Evolutionary conservation across 2,329 filamentous ascomycete genomes (phyloP), one percentile per base, ranked within the genome.

Genomic region (Ramularia endophylla): DNA sequence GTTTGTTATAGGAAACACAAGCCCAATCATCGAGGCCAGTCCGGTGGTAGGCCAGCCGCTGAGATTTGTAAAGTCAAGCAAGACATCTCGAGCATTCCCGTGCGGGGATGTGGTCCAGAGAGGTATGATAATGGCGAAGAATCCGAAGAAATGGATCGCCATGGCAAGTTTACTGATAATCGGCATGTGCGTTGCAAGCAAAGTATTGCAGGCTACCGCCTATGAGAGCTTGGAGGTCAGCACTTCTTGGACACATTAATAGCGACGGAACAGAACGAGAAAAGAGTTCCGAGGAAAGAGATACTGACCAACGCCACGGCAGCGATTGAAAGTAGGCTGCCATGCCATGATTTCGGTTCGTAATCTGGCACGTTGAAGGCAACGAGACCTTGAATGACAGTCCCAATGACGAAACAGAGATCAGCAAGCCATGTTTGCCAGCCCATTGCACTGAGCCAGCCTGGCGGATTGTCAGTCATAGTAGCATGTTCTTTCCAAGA

Each of bases 101-200:
- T 62, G 60, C 1, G 67, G 64, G 0, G 67, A 65, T 40, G 70
- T 58, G 1, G 65, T 61, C 45, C 66, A 61, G 3, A 75, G 54
- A 0, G 69, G 63, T 17, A 75, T 68, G 8, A 77, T 55, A 40
- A 75, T 70, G 0, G 66, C 72, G 42, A 76, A 71, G 52, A 75
- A 71, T 3, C 73, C 73, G 11, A 70, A 53, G n/a, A 75, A 59
- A 42, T 77, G 73, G 3, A 76, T 51, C 18, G 73, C 63, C 6
- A 75, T 56, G 16, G 73, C 63, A 11, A 70, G 48, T 0, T 66
- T 66, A 53, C 76, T 73, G 18, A 74, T 59, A 11, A 65, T 57
- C 1, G 72, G 71, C 2, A 76, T 56, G 1, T 66, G 47, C 28
- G 61, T 63, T 2, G 65, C 66, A 5, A 65, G 60, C 9, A 67